A percentile compares a stretch with the other conserved stretches of the same genome.
Conservation (phyloP, 805 yeast species). For the Allodekkera sacchari region DNA sequence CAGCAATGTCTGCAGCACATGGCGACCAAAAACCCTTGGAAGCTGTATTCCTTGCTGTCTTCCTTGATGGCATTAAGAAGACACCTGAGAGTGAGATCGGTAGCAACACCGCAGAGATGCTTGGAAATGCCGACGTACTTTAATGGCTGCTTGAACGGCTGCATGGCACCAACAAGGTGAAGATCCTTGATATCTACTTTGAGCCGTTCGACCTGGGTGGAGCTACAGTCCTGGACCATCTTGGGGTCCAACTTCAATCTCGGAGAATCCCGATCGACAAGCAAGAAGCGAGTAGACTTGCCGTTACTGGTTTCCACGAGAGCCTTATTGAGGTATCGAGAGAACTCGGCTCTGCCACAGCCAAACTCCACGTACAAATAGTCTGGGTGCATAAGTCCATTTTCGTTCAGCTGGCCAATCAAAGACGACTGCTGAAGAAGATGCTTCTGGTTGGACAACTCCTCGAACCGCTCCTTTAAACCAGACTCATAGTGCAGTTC, state of each 20-base stretch:
- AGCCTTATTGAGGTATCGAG: conserved; percentile 47
- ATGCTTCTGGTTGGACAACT: conserved; percentile 59
- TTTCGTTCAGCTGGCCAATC: conserved; percentile 52
- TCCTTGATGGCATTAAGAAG: conserved; percentile 26
- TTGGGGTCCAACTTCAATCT: conserved; percentile 74
- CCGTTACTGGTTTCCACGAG: conserved; percentile 8
- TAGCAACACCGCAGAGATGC: conserved; percentile 91
- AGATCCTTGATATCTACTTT: conserved; percentile 80
- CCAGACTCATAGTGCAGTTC: conserved; percentile 22
- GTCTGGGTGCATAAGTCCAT: conserved; percentile 28
- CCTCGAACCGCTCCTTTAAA: conserved; percentile 35
- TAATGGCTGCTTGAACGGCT: conserved; percentile 13
- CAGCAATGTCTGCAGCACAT: conserved; percentile 93
- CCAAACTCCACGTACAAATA: conserved; percentile 68
- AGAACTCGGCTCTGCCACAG: conserved; percentile 82
- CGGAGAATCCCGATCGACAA: conserved; percentile 71
- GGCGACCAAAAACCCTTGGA: conserved; percentile 65
- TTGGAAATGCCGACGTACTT: conserved; percentile 69
- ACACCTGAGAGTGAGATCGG: conserved; percentile 73
- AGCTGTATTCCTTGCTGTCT: conserved; percentile 8
- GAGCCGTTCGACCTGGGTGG: conserved; percentile 31
- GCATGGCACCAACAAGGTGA: conserved; percentile 37
- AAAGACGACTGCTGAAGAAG: conserved; percentile 76
- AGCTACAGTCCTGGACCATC: conserved; percentile 44
- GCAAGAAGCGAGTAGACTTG: conserved; percentile 31